Evolutionary conservation across 2,329 filamentous ascomycete genomes (phyloP), one percentile per base, ranked within the genome.

Genomic region (Pestalotiopsis sp.): DNA sequence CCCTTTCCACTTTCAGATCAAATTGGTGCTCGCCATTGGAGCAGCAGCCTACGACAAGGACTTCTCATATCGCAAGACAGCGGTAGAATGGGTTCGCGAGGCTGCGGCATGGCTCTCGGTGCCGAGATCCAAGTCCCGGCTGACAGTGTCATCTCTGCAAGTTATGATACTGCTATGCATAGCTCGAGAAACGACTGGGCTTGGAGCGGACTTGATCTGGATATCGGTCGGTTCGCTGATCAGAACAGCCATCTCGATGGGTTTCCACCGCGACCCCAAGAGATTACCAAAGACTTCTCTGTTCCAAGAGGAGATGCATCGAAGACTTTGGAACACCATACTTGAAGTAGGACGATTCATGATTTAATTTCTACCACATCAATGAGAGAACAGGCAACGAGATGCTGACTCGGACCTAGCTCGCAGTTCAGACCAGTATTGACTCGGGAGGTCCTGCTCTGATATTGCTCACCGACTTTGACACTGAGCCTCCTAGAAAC

Each of bases 11-110:
- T 81, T 89, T 14, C 87, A 87, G 60, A 70, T 90, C 2, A 89
- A 90, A 71, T 78, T 91, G 0, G 82, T 90, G 0, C 76, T 91
- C 4, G 87, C 89, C 0, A 83, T 91, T 20, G 89, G 89, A 0
- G 83, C 87, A 1, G 78, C 81, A 1, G 78, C 80, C 0, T 84
- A 87, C 68, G 86, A 90, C 65, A 81, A 85, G 0, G 69, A 77
- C 0, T 89, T 87, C 67, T 85, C 83, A 0, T 71, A 89, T 45
- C 83, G 87, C 6, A 65, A 78, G 5, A 80, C 81, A 0, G 88
- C 88, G 0, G 78, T 84, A n/a, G 80, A 77, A 36, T 91, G 88
- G 89, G 78, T 90, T 0, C 86, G 87, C 67, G 87, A 89, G 70
- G 88, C 84, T 0, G 85, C 87, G 59, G 83, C 82, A 0, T 91